Evolutionary conservation across 495 filamentous ascomycete species (phyloP), one percentile per base, ranked within the genome.

Genomic region (Xylaria acuta): DNA sequence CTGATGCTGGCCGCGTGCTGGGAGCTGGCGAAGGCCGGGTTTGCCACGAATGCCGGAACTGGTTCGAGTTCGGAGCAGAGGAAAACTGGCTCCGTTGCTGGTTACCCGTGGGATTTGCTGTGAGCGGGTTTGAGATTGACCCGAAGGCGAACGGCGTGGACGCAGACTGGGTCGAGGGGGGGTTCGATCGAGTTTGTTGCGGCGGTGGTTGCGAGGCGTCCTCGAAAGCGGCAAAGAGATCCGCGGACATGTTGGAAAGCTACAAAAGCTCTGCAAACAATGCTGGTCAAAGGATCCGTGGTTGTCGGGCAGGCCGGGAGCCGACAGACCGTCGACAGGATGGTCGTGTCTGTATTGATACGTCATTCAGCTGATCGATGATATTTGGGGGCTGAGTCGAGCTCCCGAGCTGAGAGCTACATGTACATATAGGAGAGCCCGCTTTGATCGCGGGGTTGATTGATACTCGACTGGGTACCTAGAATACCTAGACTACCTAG

Each of bases 191-290:
- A 25, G 75, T 74, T 70, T 80, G 76, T 27, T 76, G 69, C 27
- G 72, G 62, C n/a, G 78, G 56, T 38, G 70, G 74, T 38, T 76
- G 64, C 25, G 82, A 62, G 67, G 78, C 67, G 71, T 81, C 82
- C 72, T 89, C 91, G 74, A 94, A 94, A 63, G 89, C 90, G 63
- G 91, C 90, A 47, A 92, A 88, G 45, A 94, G 86, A 74, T 94
- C 92, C 64, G 90, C 88, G 54, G 92, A 94, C 92, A 94, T 94
- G 30, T 36, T 72, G 20, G 53, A 36, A 32, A 32, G 45, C 36
- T 47, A 53, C 27, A 5, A 34, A 54, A 60, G 32, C 56, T 60
- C 56, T 38, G 1, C n/a, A 25, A 51, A n/a, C 20, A 51, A 51
- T 51, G 47, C 47, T 25, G 53, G 27, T 32, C 11, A 56, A 32